Evolutionary conservation across 176 grass and related monocot species (phyloP).

Genomic region (Oropetium thomaeum): DNA sequence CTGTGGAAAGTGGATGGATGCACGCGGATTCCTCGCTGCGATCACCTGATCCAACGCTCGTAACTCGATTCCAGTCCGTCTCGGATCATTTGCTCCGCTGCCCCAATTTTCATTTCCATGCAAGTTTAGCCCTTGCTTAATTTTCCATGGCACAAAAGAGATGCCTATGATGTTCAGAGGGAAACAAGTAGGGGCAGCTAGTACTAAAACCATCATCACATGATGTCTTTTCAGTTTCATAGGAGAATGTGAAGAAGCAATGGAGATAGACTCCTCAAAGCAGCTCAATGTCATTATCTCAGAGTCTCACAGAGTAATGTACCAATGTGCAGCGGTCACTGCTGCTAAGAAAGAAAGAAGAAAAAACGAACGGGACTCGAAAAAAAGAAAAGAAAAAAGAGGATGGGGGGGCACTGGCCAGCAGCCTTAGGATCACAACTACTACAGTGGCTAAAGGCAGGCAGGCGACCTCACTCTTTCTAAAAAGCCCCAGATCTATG

Average conservation of each 20-base stretch:
- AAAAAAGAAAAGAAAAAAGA: conserved; percentile 1
- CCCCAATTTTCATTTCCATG: background rate
- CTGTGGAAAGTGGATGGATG: conserved; percentile 17
- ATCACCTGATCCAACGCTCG: conserved; percentile 8
- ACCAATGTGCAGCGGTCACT: conserved; percentile 44
- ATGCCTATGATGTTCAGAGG: background rate
- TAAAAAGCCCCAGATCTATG: conserved; percentile 32
- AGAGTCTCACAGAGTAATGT: conserved; percentile 13
- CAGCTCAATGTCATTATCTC: conserved; percentile 57
- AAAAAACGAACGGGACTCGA: background rate
- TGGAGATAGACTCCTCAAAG: conserved; percentile 47
- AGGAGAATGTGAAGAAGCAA: conserved; percentile 24
- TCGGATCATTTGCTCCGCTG: background rate
- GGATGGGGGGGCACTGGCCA: conserved; percentile 26
- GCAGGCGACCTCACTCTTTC: conserved; percentile 25
- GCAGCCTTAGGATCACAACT: conserved; percentile 59
- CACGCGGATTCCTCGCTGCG: background rate
- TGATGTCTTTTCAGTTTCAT: conserved; percentile 13
- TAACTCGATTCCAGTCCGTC: conserved; percentile 5
- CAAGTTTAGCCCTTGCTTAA: background rate
- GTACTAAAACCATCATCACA: conserved; percentile 5
- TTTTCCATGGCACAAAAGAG: conserved; percentile 12
- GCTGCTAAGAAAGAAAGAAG: conserved; percentile 20
- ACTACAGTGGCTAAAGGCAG: conserved; percentile 43
- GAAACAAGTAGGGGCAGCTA: conserved; percentile 17